phyloP scores from a whole-genome alignment of 768 basidiomycete genomes.

The Boletus fagicola region DNA sequence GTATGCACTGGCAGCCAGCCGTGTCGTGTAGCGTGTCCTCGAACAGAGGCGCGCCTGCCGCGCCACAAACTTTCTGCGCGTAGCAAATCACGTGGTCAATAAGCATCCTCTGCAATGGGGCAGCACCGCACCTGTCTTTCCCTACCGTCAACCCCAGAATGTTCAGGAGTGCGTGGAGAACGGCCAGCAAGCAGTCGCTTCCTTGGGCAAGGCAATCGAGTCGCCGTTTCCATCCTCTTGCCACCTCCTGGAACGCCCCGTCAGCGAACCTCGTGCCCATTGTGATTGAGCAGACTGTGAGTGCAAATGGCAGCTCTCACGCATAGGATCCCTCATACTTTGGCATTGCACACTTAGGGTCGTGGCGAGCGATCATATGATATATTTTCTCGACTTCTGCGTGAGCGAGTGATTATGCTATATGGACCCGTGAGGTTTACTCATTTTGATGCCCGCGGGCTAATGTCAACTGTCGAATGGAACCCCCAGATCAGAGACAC shows the following conservation, averaged over 20 bases:
- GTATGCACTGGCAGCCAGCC: background rate
- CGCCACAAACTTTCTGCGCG: constrained; percentile 15
- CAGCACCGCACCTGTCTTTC: background rate
- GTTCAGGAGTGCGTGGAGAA: constrained; percentile 30
- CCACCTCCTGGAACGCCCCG: constrained; percentile 44
- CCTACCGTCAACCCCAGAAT: constrained; percentile 20
- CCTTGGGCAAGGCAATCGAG: constrained; percentile 17
- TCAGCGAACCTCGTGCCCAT: constrained; percentile 79
- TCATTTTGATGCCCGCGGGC: constrained; percentile 5
- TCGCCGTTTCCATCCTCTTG: constrained; percentile 55
- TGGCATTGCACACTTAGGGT: constrained; percentile 44
- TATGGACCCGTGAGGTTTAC: constrained; percentile 74
- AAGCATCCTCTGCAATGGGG: background rate
- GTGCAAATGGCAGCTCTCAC: constrained; percentile 15
- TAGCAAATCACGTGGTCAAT: constrained; percentile 28
- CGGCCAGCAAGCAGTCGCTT: constrained; percentile 17
- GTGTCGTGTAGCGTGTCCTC: constrained; percentile 7
- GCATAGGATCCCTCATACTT: constrained; percentile 15
- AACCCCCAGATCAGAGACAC: constrained; percentile 74
- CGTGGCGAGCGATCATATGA: constrained; percentile 91
- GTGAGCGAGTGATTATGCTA: constrained; percentile 94
- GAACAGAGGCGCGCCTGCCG: constrained; percentile 14
- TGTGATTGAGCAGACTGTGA: constrained; percentile 89
- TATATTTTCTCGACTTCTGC: constrained; percentile 89
- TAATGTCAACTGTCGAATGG: constrained; percentile 13